phyloP scores from a whole-genome alignment of 2,329 filamentous ascomycete species.

The Phyllosticta citrichinensis region DNA sequence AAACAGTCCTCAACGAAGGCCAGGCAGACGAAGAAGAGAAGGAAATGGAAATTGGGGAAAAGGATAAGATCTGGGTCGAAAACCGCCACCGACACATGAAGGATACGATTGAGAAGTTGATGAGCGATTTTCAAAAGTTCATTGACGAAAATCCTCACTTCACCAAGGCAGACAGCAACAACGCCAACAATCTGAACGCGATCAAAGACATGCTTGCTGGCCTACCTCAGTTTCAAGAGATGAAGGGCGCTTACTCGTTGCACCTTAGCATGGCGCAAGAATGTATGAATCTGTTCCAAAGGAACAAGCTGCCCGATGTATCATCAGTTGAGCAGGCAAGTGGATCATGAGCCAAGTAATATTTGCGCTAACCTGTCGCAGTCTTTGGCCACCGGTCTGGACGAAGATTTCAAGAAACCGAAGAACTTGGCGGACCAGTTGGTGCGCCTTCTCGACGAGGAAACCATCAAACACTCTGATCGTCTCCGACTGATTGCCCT shows the following conservation, averaged over 20 bases:
- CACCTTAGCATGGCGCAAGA: slow-evolving; percentile 96
- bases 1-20: slow-evolving; percentile 68
- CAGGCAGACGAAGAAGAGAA: slow-evolving; percentile 63
- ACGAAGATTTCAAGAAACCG: slow-evolving; percentile 84
- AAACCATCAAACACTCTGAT: slow-evolving; percentile 59
- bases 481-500: slow-evolving; percentile 76
- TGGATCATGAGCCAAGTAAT: not conserved
- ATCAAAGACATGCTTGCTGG: slow-evolving; percentile 97
- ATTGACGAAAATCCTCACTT: slow-evolving; percentile 88
- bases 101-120: slow-evolving; percentile 88
- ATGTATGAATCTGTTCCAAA: slow-evolving; percentile 88
- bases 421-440: slow-evolving; percentile 82
- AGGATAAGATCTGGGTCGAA: slow-evolving; percentile 90
- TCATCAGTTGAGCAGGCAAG: slow-evolving; percentile 71
- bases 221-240: slow-evolving; percentile 85
- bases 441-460: slow-evolving; percentile 79
- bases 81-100: slow-evolving; percentile 97
- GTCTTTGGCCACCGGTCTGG: slow-evolving; percentile 79
- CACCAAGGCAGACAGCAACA: slow-evolving; percentile 59
- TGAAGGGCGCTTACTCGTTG: slow-evolving; percentile 89
- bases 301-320: slow-evolving; percentile 74
- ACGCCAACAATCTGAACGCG: slow-evolving; percentile 68
- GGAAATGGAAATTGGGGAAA: slow-evolving; percentile 83
- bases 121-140: slow-evolving; percentile 87
- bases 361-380: slow-evolving; percentile 18